A percentile compares a stretch with the other conserved stretches of the same genome.
Conservation (phyloP, 495 filamentous ascomycete genomes). For the Aspergillus asperescens region DNA sequence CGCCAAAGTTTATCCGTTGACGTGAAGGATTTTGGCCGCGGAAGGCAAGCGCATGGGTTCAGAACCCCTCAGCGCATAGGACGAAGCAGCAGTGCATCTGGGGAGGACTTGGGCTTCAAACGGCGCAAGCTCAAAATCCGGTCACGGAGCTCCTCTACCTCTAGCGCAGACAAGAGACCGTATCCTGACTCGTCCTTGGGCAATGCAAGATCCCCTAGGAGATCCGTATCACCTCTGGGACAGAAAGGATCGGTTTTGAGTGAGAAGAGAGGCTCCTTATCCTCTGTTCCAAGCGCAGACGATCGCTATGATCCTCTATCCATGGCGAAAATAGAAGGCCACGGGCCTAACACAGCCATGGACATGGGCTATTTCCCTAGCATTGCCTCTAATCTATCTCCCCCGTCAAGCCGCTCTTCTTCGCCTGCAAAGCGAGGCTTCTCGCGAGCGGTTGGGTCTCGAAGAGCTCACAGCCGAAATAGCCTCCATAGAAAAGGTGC, state of each 20-base stretch:
- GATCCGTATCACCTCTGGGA: slow-evolving; percentile 7
- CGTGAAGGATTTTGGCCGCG: slow-evolving; percentile 30
- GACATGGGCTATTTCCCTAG: slow-evolving; percentile 47
- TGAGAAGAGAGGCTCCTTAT: slow-evolving; percentile 28
- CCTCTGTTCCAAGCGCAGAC: slow-evolving; percentile 34
- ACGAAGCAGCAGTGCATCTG: slow-evolving; percentile 27
- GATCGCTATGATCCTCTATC: slow-evolving; percentile 34
- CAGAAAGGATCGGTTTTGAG: slow-evolving; percentile 4
- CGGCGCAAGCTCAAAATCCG: slow-evolving; percentile 27
- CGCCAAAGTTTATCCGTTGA: slow-evolving; percentile 27
- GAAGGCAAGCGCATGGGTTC: slow-evolving; percentile 30
- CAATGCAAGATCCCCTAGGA: slow-evolving; percentile 1
- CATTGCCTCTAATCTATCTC: slow-evolving; percentile 52
- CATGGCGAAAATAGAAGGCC: slow-evolving; percentile 44
- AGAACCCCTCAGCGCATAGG: slow-evolving; percentile 23
- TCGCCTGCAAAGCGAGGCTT: slow-evolving; percentile 48
- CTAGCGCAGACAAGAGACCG: slow-evolving; percentile 21
- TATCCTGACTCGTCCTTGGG: slow-evolving; percentile 7
- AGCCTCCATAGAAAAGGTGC: slow-evolving; percentile 29
- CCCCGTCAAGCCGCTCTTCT: slow-evolving; percentile 46
- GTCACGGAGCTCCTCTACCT: slow-evolving; percentile 29
- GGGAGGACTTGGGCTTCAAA: slow-evolving; percentile 17
- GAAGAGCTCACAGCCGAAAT: slow-evolving; percentile 42
- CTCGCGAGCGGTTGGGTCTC: slow-evolving; percentile 38
- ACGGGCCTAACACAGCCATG: slow-evolving; percentile 45